Conservation (phyloP, 371 early-diverging fungal genomes). For the Mortierella sp. region DNA sequence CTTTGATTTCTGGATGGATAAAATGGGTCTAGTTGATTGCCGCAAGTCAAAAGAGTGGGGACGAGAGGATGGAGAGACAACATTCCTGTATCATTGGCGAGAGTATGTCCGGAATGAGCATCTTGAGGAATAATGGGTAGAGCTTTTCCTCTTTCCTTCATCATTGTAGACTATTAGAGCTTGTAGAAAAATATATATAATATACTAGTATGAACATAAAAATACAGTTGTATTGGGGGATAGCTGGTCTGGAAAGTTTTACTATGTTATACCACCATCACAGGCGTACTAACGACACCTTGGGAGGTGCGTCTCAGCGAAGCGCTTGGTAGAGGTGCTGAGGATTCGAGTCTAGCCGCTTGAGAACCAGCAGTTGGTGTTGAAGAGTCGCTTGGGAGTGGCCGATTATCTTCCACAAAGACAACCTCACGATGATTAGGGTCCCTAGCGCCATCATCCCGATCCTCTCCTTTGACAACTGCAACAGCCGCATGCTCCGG, state of each 20-base stretch:
- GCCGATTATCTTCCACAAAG: slow-evolving; percentile 40
- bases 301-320: background rate
- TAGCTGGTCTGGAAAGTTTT: background rate
- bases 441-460: slow-evolving; percentile 54
- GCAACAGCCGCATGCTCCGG: slow-evolving; percentile 35
- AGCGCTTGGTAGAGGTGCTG: slow-evolving; percentile 1
- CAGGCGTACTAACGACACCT: slow-evolving; percentile 2
- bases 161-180: background rate
- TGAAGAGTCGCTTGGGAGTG: slow-evolving; percentile 6
- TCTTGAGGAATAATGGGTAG: background rate
- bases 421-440: slow-evolving; percentile 45
- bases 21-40: slow-evolving; percentile 47
- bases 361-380: slow-evolving; percentile 10
- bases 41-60: slow-evolving; percentile 45
- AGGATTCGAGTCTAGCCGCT: slow-evolving; percentile 5
- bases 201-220: background rate
- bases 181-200: background rate
- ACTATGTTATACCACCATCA: slow-evolving; percentile 16
- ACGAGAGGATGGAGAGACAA: slow-evolving; percentile 54
- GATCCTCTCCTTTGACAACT: slow-evolving; percentile 44
- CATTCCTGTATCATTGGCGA: slow-evolving; percentile 52
- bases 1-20: slow-evolving; percentile 55
- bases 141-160: background rate
- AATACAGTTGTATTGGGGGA: background rate
- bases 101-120: slow-evolving; percentile 55